Evolutionary conservation across 805 yeast genomes (phyloP).

Genomic region (Spathaspora sp.): DNA sequence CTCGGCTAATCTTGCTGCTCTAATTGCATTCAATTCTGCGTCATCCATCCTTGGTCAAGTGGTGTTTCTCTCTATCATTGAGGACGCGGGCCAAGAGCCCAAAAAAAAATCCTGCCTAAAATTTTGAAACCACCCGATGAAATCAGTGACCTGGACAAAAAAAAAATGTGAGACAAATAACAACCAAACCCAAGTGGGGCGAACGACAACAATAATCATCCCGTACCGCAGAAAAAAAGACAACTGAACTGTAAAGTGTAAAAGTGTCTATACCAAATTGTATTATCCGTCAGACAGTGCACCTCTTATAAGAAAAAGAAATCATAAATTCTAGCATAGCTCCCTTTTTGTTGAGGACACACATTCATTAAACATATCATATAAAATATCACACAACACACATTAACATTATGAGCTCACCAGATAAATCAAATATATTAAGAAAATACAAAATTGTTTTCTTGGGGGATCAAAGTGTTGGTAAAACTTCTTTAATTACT

Average conservation of each 20-base stretch:
- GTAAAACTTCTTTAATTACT: constrained; percentile 94
- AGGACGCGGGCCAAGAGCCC: background rate
- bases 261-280: no score
- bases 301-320: no score
- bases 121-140: background rate
- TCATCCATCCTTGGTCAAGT: constrained; percentile 72
- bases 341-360: no score
- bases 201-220: no score
- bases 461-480: constrained; percentile 95
- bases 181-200: background rate
- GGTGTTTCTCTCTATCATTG: constrained; percentile 1
- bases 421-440: constrained; percentile 37
- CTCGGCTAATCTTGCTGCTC: constrained; percentile 89
- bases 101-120: background rate
- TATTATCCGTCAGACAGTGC: no score
- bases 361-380: no score
- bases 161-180: background rate
- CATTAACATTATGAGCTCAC: constrained; percentile 4
- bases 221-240: no score
- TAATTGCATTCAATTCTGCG: constrained; percentile 79
- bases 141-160: background rate
- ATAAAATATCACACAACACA: no score
- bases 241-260: no score
- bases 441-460: constrained; percentile 86
- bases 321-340: no score